Base-by-base conservation (phyloP, 129 eudicot genomes). In the Apium graveolens region DNA sequence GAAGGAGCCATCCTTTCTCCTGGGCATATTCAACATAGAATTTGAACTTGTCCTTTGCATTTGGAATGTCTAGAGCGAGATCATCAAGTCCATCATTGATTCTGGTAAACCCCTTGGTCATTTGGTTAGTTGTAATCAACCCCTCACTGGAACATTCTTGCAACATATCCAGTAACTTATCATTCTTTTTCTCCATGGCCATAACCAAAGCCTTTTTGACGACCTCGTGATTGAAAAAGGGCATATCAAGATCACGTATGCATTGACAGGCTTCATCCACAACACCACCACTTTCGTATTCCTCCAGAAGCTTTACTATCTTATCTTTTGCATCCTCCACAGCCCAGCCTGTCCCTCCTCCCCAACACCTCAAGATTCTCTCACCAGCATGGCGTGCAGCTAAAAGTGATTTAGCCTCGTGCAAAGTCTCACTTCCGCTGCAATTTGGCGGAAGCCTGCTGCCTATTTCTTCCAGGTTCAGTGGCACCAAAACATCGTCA, bases 271-370 rank as follows among this genome's bases (percentile, higher is more conserved):
- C 98, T 80, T 93, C 98, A 37, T 85, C 65, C 18, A 93, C 87
- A 18, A 86, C 98, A 24, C 98, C 98, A 9, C 98, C 95, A 10
- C 80, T 89, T 65, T 91, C 98, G 34, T 87, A 93, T 63, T 93
- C 98, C 63, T 93, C 98, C 0, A 93, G 89, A 48, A 93, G 91
- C 80, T 93, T 93, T 78, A 81, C 84, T 17, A 93, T 93, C 74
- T 91, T 93, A 83, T 93, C 98, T 86, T 93, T 93, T 1, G 98
- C 98, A 68, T 93, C 98, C 85, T 93, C 98, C 79, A 93, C 98
- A 1, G 98, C 98, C 98, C 98, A 93, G 45, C 98, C 98, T 0
- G 97, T 91, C 43, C 98, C 98, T n/a, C 98, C 98, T 12, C 98
- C 98, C 98, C 98, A 93, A 74, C 98, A 93, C 89, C 98, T 83